phyloP scores from a whole-genome alignment of 306 rosid genomes.

The Cucurbita ficifolia region DNA sequence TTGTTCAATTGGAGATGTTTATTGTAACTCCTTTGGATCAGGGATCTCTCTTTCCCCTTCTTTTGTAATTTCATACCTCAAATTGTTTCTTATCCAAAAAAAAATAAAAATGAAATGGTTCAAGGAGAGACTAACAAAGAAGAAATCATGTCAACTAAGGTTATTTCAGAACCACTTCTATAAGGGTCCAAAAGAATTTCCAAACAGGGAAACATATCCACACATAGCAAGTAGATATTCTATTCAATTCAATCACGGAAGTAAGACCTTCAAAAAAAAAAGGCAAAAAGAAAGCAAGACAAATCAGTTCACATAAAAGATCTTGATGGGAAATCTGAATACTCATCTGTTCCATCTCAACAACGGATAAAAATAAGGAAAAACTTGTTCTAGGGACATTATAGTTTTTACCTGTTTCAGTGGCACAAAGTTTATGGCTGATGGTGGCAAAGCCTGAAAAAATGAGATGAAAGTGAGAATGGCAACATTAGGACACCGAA shows the following conservation, averaged over 20 bases:
- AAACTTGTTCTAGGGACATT: background rate
- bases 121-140: background rate
- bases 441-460: constrained; percentile 74
- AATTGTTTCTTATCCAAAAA: no score
- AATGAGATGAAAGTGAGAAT: constrained; percentile 6
- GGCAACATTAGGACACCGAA: background rate
- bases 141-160: background rate
- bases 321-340: background rate
- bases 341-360: background rate
- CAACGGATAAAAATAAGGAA: background rate
- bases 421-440: constrained; percentile 62
- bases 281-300: background rate
- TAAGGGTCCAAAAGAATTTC: background rate
- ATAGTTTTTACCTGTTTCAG: constrained; percentile 58
- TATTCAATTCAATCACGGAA: background rate
- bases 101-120: background rate
- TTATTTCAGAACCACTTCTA: background rate
- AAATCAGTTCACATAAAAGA: background rate
- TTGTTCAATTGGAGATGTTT: no score
- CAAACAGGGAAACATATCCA: no score
- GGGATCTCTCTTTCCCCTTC: no score
- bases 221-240: background rate
- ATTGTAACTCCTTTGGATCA: no score
- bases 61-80: no score
- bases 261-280: background rate